Percentiles rank a stretch among this genome's conserved stretches.
These are phyloP conservation scores for Stenogyne calaminthoides DNA, from an alignment of 305 asterid species.

Conservation along the genomic window DNA sequence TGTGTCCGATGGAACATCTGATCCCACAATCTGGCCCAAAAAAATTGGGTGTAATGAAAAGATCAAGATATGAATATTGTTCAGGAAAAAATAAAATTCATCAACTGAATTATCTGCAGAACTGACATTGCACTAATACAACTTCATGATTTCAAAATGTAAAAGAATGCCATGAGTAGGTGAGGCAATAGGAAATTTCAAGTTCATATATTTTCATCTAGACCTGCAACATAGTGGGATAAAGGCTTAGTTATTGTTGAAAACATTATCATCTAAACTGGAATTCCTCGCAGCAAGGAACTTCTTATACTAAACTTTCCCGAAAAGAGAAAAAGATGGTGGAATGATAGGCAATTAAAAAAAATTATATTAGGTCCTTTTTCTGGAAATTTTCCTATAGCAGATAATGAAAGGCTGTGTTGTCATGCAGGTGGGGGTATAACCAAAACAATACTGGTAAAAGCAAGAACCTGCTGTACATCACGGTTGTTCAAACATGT, in stretches of 20 bases:
- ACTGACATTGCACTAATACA: conserved; percentile 1
- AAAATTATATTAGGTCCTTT: background rate
- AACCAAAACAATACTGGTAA: conserved; percentile 5
- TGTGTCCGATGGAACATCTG: conserved; percentile 36
- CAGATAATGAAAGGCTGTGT: background rate
- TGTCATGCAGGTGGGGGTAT: background rate
- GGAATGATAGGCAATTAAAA: background rate
- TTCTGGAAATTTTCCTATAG: background rate
- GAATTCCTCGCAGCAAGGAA: background rate
- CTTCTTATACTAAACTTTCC: background rate
- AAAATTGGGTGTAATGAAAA: background rate
- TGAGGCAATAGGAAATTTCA: background rate
- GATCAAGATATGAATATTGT: conserved; percentile 3
- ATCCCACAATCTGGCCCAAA: conserved; percentile 51
- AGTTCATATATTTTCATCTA: background rate
- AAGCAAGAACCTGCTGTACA: conserved; percentile 63
- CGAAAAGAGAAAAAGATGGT: background rate
- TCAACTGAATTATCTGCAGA: background rate
- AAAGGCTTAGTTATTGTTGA: background rate
- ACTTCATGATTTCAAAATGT: conserved; percentile 10
- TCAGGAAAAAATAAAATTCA: background rate
- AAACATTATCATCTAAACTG: background rate
- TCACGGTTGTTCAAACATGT: conserved; percentile 49
- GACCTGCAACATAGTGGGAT: background rate
- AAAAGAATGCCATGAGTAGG: conserved; percentile 2